Evolutionary conservation across 441 rosid species (phyloP), one percentile per base, ranked within the genome.

Genomic region (Croton laevigatus): DNA sequence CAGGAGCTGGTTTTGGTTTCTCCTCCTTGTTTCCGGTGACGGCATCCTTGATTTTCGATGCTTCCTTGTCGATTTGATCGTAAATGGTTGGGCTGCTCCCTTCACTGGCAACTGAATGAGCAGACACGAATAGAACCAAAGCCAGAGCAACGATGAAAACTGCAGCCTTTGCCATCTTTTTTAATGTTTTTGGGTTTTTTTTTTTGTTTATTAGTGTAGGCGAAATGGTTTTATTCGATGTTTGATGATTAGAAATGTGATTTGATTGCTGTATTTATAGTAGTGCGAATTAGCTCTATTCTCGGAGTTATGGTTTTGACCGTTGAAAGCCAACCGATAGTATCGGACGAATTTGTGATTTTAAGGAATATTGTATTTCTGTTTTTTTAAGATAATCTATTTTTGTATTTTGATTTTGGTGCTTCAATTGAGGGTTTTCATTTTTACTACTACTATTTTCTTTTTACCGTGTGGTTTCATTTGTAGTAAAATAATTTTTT

Each of bases 121-220:
- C 10, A 12, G 80, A 62, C 5, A 69, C 51, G 54, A 69, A 32
- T n/a, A 72, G 62, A 3, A 65, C 59, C 62, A 76, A 55, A 4
- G 73, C 69, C 9, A 76, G 20, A 1, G 69, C 71, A 46, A 74
- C 19, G 22, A 48, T 45, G 38, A 62, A 45, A 42, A 57, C 65
- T 17, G 23, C 59, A 34, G 52, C 5, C 66, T 71, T 78, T 53
- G 59, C 80, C 84, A 81, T 81, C 23, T 65, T 73, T 53, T n/a
- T 53, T 53, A 45, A 4, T 52, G 1, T 52, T n/a, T 17, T 52
- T 52, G 1, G 8, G 1, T 52, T 52, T 52, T 7, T 53, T 36
- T 19, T 4, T 48, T n/a, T 8, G 5, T 5, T 27, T 23, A 11
- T 38, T n/a, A 1, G 1, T 0, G 3, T 6, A 6, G 11, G 44